Evolutionary conservation across 805 yeast genomes (phyloP).

Genomic region (Sugiyamaella boreocaroliniensis): DNA sequence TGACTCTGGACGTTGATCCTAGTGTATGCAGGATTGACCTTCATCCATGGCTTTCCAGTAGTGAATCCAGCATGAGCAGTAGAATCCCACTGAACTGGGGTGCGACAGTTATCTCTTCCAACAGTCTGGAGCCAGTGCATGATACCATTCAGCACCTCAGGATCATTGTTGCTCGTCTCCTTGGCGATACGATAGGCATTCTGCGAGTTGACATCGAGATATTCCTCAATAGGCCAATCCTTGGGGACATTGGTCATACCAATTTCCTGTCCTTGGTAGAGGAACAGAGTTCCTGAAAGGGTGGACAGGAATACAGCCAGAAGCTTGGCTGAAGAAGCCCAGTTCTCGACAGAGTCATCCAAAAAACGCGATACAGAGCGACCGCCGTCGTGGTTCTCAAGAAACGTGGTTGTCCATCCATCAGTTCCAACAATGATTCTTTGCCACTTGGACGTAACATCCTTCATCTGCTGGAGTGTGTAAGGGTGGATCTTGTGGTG

Average conservation of each 20-base stretch:
- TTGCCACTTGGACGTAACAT: conserved; percentile 6
- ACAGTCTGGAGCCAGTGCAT: conserved; percentile 21
- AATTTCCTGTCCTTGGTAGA: conserved; percentile 58
- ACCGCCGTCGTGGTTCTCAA: conserved; percentile 56
- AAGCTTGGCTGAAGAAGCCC: conserved; percentile 41
- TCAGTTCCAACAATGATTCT: conserved; percentile 9
- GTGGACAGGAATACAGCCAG: conserved; percentile 41
- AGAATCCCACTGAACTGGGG: conserved; percentile 52
- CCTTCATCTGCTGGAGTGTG: conserved; percentile 6
- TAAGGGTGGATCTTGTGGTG: conserved; percentile 18
- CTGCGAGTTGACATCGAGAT: conserved; percentile 43
- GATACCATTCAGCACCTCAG: conserved; percentile 4
- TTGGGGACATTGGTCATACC: conserved; percentile 47
- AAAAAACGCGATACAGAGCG: conserved; percentile 46
- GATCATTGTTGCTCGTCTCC: conserved; percentile 1
- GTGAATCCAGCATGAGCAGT: conserved; percentile 43
- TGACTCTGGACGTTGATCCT: conserved; percentile 45
- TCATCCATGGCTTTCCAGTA: conserved; percentile 45
- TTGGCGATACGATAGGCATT: conserved; percentile 7
- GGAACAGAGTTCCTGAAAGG: conserved; percentile 47
- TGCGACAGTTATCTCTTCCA: conserved; percentile 49
- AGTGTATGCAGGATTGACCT: conserved; percentile 43
- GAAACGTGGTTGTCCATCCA: conserved; percentile 49
- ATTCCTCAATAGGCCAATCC: conserved; percentile 40
- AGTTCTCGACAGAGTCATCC: conserved; percentile 31